Evolutionary conservation across 805 yeast genomes (phyloP).

Genomic region (Candida chilensis): DNA sequence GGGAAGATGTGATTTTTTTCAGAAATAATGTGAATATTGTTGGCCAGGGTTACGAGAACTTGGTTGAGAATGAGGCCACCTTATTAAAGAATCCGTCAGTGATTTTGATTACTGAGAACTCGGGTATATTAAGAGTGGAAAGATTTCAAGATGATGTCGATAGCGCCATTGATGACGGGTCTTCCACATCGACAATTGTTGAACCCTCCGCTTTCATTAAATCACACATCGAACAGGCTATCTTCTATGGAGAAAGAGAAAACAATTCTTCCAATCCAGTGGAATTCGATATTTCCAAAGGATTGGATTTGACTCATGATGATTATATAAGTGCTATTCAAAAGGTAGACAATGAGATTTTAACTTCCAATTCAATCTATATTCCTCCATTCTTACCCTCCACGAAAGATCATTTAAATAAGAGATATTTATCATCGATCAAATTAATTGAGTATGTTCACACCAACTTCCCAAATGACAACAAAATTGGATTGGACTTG

Average conservation of each 20-base stretch:
- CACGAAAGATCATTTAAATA: conserved; percentile 37
- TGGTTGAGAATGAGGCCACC: conserved; percentile 10
- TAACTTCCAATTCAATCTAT: conserved; percentile 45
- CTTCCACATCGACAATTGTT: too few relatives aligned
- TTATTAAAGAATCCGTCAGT: conserved; percentile 32
- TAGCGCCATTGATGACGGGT: conserved; percentile 5
- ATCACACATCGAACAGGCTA: conserved; percentile 78
- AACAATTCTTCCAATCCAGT: conserved; percentile 30
- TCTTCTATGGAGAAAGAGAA: conserved; percentile 58
- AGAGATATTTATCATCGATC: conserved; percentile 35
- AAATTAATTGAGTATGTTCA: conserved; percentile 35
- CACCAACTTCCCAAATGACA: conserved; percentile 39
- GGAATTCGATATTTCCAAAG: conserved; percentile 34
- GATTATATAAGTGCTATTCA: conserved; percentile 44
- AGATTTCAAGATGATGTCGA: conserved; percentile 19
- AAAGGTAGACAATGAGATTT: conserved; percentile 44
- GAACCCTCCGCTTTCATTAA: conserved; percentile 32
- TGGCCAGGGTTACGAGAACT: conserved; percentile 49
- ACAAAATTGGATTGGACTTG: too few relatives aligned
- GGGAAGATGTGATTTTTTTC: conserved; percentile 76
- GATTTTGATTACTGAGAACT: conserved; percentile 34
- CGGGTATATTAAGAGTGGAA: conserved; percentile 59
- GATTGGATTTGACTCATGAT: conserved; percentile 29
- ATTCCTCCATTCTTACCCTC: conserved; percentile 46
- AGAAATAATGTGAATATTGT: conserved; percentile 41